Conservation (phyloP, 129 eudicot species). For the Scalesia atractyloides region DNA sequence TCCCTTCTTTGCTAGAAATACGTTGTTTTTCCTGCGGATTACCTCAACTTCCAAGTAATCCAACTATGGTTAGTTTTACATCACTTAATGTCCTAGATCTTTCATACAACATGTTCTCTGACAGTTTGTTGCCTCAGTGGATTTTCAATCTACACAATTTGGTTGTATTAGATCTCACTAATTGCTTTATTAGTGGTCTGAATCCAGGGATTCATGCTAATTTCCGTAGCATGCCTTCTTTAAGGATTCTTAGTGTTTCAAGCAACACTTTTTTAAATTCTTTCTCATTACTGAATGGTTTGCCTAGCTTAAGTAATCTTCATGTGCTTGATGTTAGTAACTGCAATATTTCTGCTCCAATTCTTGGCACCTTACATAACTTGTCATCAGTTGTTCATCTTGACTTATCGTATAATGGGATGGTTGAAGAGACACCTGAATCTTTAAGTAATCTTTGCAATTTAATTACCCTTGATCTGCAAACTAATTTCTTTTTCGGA, state of each 20-base stretch:
- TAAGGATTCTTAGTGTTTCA: slow-evolving; percentile 3
- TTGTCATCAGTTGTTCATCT: slow-evolving; percentile 11
- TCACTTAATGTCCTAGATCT: slow-evolving; percentile 26
- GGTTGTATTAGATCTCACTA: slow-evolving; percentile 13
- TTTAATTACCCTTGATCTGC: slow-evolving; percentile 18
- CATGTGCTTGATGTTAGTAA: slow-evolving; percentile 24
- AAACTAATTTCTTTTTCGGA: not conserved
- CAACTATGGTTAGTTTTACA: slow-evolving; percentile 7
- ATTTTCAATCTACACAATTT: slow-evolving; percentile 10
- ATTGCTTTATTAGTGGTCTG: not conserved
- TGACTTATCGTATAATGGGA: slow-evolving; percentile 15
- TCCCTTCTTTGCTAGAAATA: slow-evolving; percentile 20
- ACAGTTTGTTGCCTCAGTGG: slow-evolving; percentile 11
- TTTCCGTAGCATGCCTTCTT: slow-evolving; percentile 16
- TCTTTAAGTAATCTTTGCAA: slow-evolving; percentile 22
- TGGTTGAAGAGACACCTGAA: slow-evolving; percentile 20
- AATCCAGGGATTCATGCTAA: not conserved
- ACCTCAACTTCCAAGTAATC: not conserved
- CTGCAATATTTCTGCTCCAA: slow-evolving; percentile 17
- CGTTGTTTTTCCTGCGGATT: not conserved
- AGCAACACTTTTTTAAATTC: slow-evolving; percentile 12
- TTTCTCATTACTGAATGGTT: not conserved
- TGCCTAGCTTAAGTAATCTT: slow-evolving; percentile 21
- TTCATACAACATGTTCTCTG: not conserved
- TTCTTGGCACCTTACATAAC: not conserved